A percentile compares a stretch with the other conserved stretches of the same genome.
Conservation (phyloP, 1,284 basidiomycete genomes). For the Malassezia sympodialis region DNA sequence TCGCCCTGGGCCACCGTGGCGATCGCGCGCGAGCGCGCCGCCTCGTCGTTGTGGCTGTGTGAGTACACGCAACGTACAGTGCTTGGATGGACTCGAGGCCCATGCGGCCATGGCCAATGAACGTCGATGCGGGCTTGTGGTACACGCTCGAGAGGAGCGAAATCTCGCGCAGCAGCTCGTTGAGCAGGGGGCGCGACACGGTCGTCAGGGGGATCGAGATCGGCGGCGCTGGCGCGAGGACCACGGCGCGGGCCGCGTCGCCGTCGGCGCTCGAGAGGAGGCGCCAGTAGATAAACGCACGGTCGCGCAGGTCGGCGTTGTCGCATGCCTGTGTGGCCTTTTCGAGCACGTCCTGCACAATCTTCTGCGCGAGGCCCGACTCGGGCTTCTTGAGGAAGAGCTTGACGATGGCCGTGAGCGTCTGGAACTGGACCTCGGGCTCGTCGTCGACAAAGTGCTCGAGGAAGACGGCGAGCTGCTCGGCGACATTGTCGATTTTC, state of each 20-base stretch:
- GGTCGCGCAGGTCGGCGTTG: slow-evolving; percentile 89
- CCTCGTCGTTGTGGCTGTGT: slow-evolving; percentile 24
- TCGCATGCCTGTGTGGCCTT: slow-evolving; percentile 95
- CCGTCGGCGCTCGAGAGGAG: slow-evolving; percentile 76
- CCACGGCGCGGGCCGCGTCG: slow-evolving; percentile 79
- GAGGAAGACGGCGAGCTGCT: slow-evolving; percentile 78
- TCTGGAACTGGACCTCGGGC: slow-evolving; percentile 87
- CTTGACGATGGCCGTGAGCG: slow-evolving; percentile 90
- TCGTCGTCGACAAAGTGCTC: slow-evolving; percentile 88
- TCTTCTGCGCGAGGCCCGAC: slow-evolving; percentile 61
- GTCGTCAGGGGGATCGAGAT: slow-evolving; percentile 85
- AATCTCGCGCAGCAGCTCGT: slow-evolving; percentile 62
- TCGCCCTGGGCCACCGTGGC: slow-evolving; percentile 52
- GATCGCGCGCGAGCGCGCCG: slow-evolving; percentile 39
- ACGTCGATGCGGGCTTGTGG: slow-evolving; percentile 69
- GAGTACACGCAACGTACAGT: neutral
- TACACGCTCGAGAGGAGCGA: slow-evolving; percentile 82
- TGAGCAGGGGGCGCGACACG: slow-evolving; percentile 76
- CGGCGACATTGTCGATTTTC: slow-evolving; percentile 91
- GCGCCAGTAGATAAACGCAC: slow-evolving; percentile 94
- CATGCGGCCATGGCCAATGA: slow-evolving; percentile 49
- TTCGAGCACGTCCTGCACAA: slow-evolving; percentile 80
- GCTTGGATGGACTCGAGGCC: slow-evolving; percentile 30
- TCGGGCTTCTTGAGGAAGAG: slow-evolving; percentile 90
- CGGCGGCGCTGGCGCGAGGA: slow-evolving; percentile 78